Base-by-base conservation (phyloP, 2,329 filamentous ascomycete genomes). In the Tolypocladium endophyticum region DNA sequence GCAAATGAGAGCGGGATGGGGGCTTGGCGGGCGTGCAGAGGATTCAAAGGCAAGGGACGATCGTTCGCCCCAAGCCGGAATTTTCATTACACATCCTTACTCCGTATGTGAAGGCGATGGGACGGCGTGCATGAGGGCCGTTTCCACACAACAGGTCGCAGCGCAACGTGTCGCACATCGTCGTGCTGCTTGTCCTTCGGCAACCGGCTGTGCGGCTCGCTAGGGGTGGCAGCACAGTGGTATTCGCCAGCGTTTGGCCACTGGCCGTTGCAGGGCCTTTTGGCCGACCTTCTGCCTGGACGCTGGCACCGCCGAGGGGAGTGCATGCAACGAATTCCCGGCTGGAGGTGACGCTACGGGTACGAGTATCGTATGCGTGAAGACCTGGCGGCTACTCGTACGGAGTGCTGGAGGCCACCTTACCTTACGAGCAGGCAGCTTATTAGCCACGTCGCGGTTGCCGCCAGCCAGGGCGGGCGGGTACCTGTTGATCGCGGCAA, bases 31-130 rank as follows among this genome's bases (percentile, higher is more conserved):
- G 9, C 30, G 30, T 35, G 50, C 11, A n/a, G 30, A n/a, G 50
- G 11, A n/a, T 35, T 14, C 18, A 43, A 8, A 30, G 6, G 55
- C 25, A 41, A 28, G 16, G 16, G 54, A 56, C 36, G 54, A 56
- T 36, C 16, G 18, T n/a, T 45, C 33, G 55, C 25, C 55, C 58
- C 58, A 33, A 38, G 56, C 30, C 23, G 56, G 53, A 58, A 55
- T 63, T 63, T 60, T 36, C 59, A 60, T 63, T 63, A 62, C 60
- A 60, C 58, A 63, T 63, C 18, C 18, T 62, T 58, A 60, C 61
- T 41, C 39, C 39, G 43, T 25, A 12, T 30, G 23, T 35, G 12
- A 12, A n/a, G 50, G 30, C 50, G 4, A 23, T 20, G 50, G 50
- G 20, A 33, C 47, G 50, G 3, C 45, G 28, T n/a, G n/a, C n/a